Evolutionary conservation across 257 asterid species (phyloP).

Genomic region (Scutellaria baicalensis): DNA sequence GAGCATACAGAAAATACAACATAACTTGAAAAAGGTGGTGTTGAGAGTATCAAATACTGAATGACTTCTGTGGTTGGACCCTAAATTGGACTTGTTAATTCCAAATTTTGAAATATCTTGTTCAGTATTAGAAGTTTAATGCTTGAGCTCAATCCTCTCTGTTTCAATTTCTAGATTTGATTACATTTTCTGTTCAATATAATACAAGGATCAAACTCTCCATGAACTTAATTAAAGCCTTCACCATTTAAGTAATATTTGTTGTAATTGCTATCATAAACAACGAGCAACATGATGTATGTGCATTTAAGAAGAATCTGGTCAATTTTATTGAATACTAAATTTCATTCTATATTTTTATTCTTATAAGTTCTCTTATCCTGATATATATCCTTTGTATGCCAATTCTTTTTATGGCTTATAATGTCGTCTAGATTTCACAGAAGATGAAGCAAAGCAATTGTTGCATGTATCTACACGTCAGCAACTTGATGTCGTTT

Average conservation of each 20-base stretch:
- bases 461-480: slow-evolving; percentile 54
- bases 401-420: slow-evolving; percentile 15
- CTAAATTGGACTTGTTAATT: neutral
- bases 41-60: neutral
- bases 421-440: slow-evolving; percentile 25
- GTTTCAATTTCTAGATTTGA: neutral
- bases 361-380: neutral
- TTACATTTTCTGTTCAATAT: neutral
- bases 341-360: neutral
- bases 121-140: neutral
- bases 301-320: neutral
- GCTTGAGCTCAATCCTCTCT: neutral
- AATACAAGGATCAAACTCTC: neutral
- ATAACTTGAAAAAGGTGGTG: neutral
- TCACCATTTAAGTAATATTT: neutral
- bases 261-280: neutral
- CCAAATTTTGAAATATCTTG: neutral
- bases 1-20: neutral
- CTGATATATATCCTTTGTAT: neutral
- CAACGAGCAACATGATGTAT: neutral
- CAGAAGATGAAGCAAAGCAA: slow-evolving; percentile 76
- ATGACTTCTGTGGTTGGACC: neutral
- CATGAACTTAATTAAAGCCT: neutral
- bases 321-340: neutral
- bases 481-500: slow-evolving; percentile 69